Evolutionary conservation across 768 basidiomycete species (phyloP), one percentile per base, ranked within the genome.

Genomic region (Boletus rex-veris): DNA sequence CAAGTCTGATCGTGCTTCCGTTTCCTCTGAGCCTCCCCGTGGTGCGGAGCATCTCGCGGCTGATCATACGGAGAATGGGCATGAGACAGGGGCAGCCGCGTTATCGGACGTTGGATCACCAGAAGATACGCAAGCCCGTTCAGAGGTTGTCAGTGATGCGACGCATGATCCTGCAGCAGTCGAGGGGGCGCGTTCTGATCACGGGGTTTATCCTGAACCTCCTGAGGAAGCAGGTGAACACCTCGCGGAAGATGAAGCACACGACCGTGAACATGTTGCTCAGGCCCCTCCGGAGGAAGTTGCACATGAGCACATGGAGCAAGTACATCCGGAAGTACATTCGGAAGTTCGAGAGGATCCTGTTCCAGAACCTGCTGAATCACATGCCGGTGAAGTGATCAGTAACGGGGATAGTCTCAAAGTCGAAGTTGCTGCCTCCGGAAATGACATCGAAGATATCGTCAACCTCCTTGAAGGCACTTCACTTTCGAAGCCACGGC

Each of bases 391-490:
- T 30, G 49, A 51, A 45, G 46, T 60, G 12, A 19, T 45, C 16
- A 43, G 38, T 38, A 64, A 62, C 10, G 58, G 58, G 46, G 40
- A 60, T 19, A 24, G 21, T 45, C 11, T 47, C 26, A 50, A 53
- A 31, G 43, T 41, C 12, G 61, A 50, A 30, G 36, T 21, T 14
- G 5, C 21, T 28, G n/a, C 45, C 18, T 30, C 45, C 14, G 75
- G 66, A 15, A 66, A 73, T 50, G 81, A 85, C 30, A 73, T 85
- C 30, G 87, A 83, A 66, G 80, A 81, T 51, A 82, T 88, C 48
- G 81, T 90, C 55, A 82, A 77, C 60, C 75, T 88, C 59, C 80
- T 89, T 12, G 84, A 90, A 70, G 58, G 64, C 3, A 31, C 48
- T 24, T 41, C 60, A 11, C 63, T 75, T 1, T 61, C 71, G 42